Evolutionary conservation across 1,139 yeast species (phyloP).

Genomic region (Lodderomyces elongisporus): DNA sequence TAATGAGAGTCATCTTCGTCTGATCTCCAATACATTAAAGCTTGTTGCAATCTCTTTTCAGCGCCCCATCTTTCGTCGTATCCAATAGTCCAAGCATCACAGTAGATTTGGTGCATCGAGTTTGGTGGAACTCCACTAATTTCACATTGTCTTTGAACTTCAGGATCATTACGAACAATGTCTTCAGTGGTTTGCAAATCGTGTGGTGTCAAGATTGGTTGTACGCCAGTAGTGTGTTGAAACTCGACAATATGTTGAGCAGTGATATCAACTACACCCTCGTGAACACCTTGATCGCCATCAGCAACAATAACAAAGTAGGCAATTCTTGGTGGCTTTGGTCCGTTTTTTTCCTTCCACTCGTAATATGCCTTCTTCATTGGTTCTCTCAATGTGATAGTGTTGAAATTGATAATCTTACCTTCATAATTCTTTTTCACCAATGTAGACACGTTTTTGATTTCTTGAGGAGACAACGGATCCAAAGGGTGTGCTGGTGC

Average conservation of each 20-base stretch:
- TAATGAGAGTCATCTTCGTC: conserved; percentile 77
- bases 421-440: conserved; percentile 38
- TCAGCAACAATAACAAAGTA: conserved; percentile 59
- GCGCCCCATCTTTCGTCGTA: conserved; percentile 83
- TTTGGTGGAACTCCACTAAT: conserved; percentile 60
- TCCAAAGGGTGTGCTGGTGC: conserved; percentile 66
- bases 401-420: conserved; percentile 52
- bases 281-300: conserved; percentile 59
- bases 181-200: conserved; percentile 63
- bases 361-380: conserved; percentile 53
- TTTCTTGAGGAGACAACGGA: conserved; percentile 60
- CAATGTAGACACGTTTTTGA: conserved; percentile 29
- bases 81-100: conserved; percentile 86
- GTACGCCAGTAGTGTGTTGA: conserved; percentile 53
- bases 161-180: conserved; percentile 61
- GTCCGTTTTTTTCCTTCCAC: conserved; percentile 63
- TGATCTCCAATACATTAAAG: conserved; percentile 73
- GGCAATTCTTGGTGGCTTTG: conserved; percentile 62
- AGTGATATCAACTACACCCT: conserved; percentile 61
- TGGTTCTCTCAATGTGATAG: conserved; percentile 69
- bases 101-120: conserved; percentile 68
- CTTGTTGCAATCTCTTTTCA: conserved; percentile 71
- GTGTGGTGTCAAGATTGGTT: conserved; percentile 69
- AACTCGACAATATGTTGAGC: conserved; percentile 43
- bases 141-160: conserved; percentile 68